Conservation (phyloP, 2,329 filamentous ascomycete species). For the Talaromyces rugulosus region DNA sequence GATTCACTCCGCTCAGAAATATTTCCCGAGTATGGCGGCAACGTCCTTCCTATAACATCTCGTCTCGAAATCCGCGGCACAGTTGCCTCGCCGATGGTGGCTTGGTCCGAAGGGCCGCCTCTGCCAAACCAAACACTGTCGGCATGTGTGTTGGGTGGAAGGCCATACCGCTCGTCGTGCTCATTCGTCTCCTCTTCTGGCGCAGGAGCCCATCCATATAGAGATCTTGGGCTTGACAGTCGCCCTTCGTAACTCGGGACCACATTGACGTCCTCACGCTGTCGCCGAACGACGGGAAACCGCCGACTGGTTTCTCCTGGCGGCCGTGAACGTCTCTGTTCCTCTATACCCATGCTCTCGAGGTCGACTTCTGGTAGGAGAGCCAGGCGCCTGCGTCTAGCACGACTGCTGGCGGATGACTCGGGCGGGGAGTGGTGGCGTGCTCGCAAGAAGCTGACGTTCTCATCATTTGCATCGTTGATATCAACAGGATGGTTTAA, state of each 20-base stretch:
- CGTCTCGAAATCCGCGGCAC: constrained; percentile 23
- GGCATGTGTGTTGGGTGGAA: constrained; percentile 8
- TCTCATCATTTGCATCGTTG: constrained; percentile 46
- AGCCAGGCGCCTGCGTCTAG: constrained; percentile 29
- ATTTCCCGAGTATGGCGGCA: constrained; percentile 18
- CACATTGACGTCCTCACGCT: constrained; percentile 40
- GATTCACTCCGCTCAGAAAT: constrained; percentile 20
- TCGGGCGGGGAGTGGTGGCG: constrained; percentile 26
- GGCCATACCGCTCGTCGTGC: not conserved
- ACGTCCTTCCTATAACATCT: constrained; percentile 18
- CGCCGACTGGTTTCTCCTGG: constrained; percentile 40
- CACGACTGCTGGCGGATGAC: constrained; percentile 25
- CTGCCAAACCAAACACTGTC: constrained; percentile 27
- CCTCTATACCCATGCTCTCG: constrained; percentile 35
- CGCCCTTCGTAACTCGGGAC: constrained; percentile 53
- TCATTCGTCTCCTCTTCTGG: constrained; percentile 33
- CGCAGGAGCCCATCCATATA: constrained; percentile 60
- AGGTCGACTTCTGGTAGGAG: constrained; percentile 22
- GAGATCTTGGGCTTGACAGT: constrained; percentile 49
- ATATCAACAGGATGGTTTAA: constrained; percentile 38
- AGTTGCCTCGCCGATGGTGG: constrained; percentile 17
- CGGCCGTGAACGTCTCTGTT: constrained; percentile 23
- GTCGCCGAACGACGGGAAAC: constrained; percentile 33
- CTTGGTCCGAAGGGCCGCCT: constrained; percentile 18
- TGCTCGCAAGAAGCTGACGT: constrained; percentile 49